Evolutionary conservation across 306 rosid genomes (phyloP).

Genomic region (Crotalaria pallida): DNA sequence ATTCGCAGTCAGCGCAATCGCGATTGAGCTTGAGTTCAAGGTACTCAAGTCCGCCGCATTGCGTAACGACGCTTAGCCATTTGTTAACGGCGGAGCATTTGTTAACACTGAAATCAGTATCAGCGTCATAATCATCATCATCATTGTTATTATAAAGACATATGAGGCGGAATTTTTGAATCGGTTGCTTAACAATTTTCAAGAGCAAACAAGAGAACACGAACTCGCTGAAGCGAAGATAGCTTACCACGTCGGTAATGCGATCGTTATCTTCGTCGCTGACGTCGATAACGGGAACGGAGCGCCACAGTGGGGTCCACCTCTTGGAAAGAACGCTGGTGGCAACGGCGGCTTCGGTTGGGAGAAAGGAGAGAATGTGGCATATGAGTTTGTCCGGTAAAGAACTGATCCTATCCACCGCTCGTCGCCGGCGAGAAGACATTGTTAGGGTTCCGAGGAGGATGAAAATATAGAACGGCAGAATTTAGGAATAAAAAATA

Average conservation of each 20-base stretch:
- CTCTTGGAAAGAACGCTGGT: conserved; percentile 5
- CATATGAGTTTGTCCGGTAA: not conserved
- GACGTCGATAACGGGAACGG: not conserved
- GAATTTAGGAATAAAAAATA: no score
- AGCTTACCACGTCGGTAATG: no score
- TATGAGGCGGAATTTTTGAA: not conserved
- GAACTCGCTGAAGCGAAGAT: not conserved
- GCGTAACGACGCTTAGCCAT: not conserved
- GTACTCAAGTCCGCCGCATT: not conserved
- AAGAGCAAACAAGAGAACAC: not conserved
- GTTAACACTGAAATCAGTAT: no score
- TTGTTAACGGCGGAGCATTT: not conserved
- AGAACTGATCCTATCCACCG: not conserved
- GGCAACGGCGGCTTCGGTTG: not conserved
- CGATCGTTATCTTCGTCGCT: not conserved
- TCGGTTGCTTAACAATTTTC: not conserved
- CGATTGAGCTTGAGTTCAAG: not conserved
- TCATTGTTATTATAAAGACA: no score
- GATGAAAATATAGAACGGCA: no score
- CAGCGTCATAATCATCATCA: no score
- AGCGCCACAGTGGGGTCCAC: conserved; percentile 4
- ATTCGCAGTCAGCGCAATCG: not conserved
- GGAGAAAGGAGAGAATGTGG: not conserved
- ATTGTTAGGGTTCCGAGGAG: no score
- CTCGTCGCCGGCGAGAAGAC: no score